Evolutionary conservation across 2,329 filamentous ascomycete genomes (phyloP).

Genomic region (Daldinia sp.): DNA sequence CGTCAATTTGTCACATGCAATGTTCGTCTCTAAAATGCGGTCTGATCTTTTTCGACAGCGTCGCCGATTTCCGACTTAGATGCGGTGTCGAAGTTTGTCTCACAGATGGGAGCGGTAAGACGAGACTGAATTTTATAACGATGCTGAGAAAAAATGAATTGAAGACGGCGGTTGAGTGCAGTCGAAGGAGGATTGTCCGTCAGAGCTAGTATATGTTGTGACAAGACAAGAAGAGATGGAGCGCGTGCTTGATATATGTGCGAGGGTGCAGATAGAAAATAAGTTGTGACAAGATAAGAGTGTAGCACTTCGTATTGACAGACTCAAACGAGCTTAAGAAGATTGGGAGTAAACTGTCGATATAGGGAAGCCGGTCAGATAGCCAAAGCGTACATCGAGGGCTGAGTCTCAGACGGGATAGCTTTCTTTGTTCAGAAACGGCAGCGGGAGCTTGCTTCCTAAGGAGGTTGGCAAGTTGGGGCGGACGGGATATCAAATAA

Average conservation of each 20-base stretch:
- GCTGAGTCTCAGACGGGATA: constrained; percentile 49
- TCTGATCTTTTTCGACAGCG: constrained; percentile 26
- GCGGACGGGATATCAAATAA: constrained; percentile 44
- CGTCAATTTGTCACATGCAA: constrained; percentile 38
- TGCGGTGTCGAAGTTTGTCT: constrained; percentile 34
- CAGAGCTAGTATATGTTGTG: constrained; percentile 44
- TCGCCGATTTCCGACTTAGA: constrained; percentile 37
- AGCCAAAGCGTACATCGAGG: constrained; percentile 47
- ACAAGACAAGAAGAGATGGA: constrained; percentile 29
- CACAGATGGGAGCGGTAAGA: constrained; percentile 34
- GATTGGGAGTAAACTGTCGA: constrained; percentile 37
- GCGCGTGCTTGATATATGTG: constrained; percentile 49
- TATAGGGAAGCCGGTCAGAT: constrained; percentile 41
- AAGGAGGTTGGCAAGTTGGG: constrained; percentile 42
- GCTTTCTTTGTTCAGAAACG: constrained; percentile 50
- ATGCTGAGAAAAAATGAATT: constrained; percentile 17
- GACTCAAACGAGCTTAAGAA: constrained; percentile 36
- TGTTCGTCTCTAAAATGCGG: constrained; percentile 15
- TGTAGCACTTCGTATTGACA: constrained; percentile 44
- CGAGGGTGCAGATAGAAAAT: constrained; percentile 46
- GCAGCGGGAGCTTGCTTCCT: constrained; percentile 48
- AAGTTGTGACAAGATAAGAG: constrained; percentile 35
- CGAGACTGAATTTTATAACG: constrained; percentile 24
- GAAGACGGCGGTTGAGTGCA: constrained; percentile 33
- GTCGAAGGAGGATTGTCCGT: constrained; percentile 32